phyloP scores from a whole-genome alignment of 2,329 filamentous ascomycete species.

The Coniochaeta ligniaria region DNA sequence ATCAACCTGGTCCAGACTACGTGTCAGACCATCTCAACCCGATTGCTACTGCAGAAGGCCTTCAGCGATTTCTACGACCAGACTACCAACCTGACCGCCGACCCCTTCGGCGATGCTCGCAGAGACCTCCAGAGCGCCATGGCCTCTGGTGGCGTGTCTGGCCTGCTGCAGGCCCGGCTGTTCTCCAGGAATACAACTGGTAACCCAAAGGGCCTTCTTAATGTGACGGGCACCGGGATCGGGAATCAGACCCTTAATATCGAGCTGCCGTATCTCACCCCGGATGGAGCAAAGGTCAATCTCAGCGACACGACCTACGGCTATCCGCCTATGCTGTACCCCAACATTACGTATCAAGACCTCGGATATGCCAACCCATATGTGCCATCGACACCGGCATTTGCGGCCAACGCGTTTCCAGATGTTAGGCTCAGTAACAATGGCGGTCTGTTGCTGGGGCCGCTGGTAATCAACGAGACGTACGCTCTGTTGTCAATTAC shows the following conservation, averaged over 20 bases:
- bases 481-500: conserved; percentile 77
- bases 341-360: conserved; percentile 63
- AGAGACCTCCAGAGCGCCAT: conserved; percentile 69
- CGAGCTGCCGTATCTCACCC: conserved; percentile 51
- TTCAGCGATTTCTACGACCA: conserved; percentile 45
- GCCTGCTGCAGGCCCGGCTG: conserved; percentile 64
- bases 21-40: conserved; percentile 63
- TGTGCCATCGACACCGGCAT: conserved; percentile 31
- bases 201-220: conserved; percentile 49
- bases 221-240: conserved; percentile 47
- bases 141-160: conserved; percentile 46
- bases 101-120: conserved; percentile 46
- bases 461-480: conserved; percentile 62
- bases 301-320: conserved; percentile 59
- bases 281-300: conserved; percentile 50
- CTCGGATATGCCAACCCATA: conserved; percentile 32
- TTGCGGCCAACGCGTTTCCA: conserved; percentile 41
- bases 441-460: conserved; percentile 66
- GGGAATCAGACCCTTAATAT: conserved; percentile 40
- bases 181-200: conserved; percentile 63
- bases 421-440: conserved; percentile 41
- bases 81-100: conserved; percentile 46
- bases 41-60: conserved; percentile 50
- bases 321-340: conserved; percentile 67
- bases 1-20: conserved; percentile 73